Conservation (phyloP, 306 rosid species). For the Lathyrus aphaca region DNA sequence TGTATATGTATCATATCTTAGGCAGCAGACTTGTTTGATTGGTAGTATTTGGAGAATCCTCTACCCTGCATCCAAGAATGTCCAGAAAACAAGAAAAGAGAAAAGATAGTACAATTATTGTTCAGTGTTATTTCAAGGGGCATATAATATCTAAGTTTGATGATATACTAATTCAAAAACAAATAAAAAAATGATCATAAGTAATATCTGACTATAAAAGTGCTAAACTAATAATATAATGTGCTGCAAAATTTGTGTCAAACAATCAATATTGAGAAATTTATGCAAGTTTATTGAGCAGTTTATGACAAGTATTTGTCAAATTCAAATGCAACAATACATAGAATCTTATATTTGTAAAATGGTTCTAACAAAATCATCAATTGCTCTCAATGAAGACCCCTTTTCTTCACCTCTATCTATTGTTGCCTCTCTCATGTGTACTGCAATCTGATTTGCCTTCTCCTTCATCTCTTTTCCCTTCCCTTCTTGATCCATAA, state of each 20-base stretch:
- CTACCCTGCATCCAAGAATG: slow-evolving; percentile 12
- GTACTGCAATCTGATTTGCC: slow-evolving; percentile 46
- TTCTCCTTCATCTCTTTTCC: slow-evolving; percentile 62
- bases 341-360: slow-evolving; percentile 20
- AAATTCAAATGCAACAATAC: slow-evolving; percentile 22
- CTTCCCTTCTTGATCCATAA: slow-evolving; percentile 44
- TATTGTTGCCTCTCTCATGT: slow-evolving; percentile 46
- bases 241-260: too few species aligned
- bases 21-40: slow-evolving; percentile 34
- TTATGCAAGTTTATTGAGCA: too few species aligned
- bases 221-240: not conserved
- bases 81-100: too few species aligned
- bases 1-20: slow-evolving; percentile 55
- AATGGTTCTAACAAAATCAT: slow-evolving; percentile 49
- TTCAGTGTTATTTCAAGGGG: slow-evolving; percentile 1
- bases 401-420: slow-evolving; percentile 47
- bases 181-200: not conserved
- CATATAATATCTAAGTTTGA: slow-evolving; percentile 8
- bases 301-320: not conserved
- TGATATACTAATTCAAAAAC: not conserved
- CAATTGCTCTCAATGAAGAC: slow-evolving; percentile 50
- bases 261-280: too few species aligned
- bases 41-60: slow-evolving; percentile 35
- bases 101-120: not conserved
- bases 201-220: not conserved